A percentile compares a stretch with the other conserved stretches of the same genome.
phyloP scores from a whole-genome alignment of 1,284 basidiomycete genomes.

The Leccinum proliferum region DNA sequence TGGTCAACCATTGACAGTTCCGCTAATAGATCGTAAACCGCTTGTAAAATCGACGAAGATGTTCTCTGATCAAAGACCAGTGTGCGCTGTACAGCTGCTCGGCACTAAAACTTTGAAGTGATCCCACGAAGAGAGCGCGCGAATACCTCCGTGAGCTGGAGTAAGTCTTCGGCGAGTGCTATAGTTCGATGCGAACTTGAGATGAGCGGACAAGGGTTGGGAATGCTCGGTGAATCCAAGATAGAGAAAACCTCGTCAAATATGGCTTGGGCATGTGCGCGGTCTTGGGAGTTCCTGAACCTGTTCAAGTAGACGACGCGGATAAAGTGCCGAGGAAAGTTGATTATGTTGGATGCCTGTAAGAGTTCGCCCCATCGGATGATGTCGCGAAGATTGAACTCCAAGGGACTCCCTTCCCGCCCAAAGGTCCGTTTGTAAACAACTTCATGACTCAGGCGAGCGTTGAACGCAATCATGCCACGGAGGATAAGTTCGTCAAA shows the following conservation, averaged over 20 bases:
- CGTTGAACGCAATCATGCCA: constrained; percentile 86
- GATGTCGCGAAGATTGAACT: constrained; percentile 97
- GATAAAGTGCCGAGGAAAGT: constrained; percentile 45
- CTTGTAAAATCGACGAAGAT: constrained; percentile 19
- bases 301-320: constrained; percentile 79
- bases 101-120: constrained; percentile 23
- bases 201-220: constrained; percentile 27
- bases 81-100: constrained; percentile 15
- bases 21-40: constrained; percentile 17
- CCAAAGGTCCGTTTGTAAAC: constrained; percentile 69
- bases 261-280: constrained; percentile 51
- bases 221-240: constrained; percentile 14
- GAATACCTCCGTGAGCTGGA: constrained; percentile 36
- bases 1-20: constrained; percentile 22
- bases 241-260: constrained; percentile 60
- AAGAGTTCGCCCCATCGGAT: constrained; percentile 84
- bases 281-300: constrained; percentile 75
- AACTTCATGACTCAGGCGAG: constrained; percentile 66
- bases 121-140: constrained; percentile 35
- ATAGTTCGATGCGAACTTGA: constrained; percentile 47
- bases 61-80: constrained; percentile 21
- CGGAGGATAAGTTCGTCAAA: constrained; percentile 51
- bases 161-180: constrained; percentile 36
- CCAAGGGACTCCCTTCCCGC: constrained; percentile 91
- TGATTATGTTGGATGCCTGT: constrained; percentile 33